Evolutionary conservation across 192 early-diverging fungal species (phyloP).

Genomic region (Coemansia sp.): DNA sequence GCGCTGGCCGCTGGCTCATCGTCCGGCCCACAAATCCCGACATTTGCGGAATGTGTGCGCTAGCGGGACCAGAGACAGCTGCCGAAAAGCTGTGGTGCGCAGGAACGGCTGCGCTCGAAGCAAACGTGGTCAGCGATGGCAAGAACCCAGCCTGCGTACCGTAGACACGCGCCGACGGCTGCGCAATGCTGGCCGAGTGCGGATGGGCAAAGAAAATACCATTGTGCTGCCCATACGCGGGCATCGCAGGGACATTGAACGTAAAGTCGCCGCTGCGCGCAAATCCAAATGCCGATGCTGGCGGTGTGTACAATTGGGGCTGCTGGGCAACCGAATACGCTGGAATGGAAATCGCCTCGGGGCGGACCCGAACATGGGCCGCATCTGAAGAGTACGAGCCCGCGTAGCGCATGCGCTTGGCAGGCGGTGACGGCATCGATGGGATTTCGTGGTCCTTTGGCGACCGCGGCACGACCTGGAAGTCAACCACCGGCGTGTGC

Average conservation of each 20-base stretch:
- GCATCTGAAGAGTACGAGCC: not conserved
- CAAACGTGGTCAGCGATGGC: not conserved
- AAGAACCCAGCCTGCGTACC: not conserved
- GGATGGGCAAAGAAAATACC: slow-evolving; percentile 2
- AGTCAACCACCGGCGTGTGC: slow-evolving; percentile 22
- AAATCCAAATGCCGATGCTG: slow-evolving; percentile 29
- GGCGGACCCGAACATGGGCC: not conserved
- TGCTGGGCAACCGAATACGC: slow-evolving; percentile 10
- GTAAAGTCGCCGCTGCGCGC: slow-evolving; percentile 35
- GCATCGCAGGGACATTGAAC: slow-evolving; percentile 26
- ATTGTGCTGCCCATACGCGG: slow-evolving; percentile 7
- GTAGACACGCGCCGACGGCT: slow-evolving; percentile 15
- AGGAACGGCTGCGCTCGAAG: not conserved
- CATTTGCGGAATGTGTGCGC: not conserved
- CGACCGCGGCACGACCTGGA: slow-evolving; percentile 50
- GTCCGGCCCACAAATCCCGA: not conserved
- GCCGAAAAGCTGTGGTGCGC: not conserved
- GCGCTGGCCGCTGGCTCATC: slow-evolving; percentile 17
- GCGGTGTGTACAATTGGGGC: slow-evolving; percentile 38
- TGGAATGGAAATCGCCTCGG: slow-evolving; percentile 28
- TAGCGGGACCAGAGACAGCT: not conserved
- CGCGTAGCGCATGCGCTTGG: slow-evolving; percentile 46
- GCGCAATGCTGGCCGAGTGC: slow-evolving; percentile 2
- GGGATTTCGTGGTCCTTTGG: slow-evolving; percentile 7
- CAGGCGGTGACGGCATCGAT: slow-evolving; percentile 28